phyloP scores from a whole-genome alignment of 1,284 basidiomycete species.

The Puccinia polysora region DNA sequence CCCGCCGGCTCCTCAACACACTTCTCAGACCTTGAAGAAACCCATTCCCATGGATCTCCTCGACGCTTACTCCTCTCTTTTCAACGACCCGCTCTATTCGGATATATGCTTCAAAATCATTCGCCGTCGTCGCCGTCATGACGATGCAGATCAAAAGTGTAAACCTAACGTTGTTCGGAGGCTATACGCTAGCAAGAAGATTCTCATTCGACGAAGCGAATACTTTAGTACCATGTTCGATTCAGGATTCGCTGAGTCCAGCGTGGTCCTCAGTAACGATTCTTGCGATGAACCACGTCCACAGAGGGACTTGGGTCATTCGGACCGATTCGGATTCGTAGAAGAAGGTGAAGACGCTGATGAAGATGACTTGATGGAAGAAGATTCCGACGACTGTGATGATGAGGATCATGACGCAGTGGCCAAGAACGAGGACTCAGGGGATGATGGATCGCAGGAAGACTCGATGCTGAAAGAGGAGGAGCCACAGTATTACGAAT shows the following conservation, averaged over 20 bases:
- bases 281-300: slow-evolving; percentile 1
- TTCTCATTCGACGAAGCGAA: slow-evolving; percentile 53
- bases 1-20: slow-evolving; percentile 20
- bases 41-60: slow-evolving; percentile 50
- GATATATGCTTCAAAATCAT: slow-evolving; percentile 50
- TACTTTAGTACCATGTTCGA: slow-evolving; percentile 53
- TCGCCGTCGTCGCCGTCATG: slow-evolving; percentile 25
- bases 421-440: slow-evolving; percentile 1
- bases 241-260: slow-evolving; percentile 50
- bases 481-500: neutral
- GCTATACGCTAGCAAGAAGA: slow-evolving; percentile 54
- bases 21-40: slow-evolving; percentile 44
- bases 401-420: slow-evolving; percentile 25
- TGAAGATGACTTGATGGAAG: slow-evolving; percentile 40
- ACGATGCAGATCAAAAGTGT: slow-evolving; percentile 7
- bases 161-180: slow-evolving; percentile 45
- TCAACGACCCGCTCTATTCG: slow-evolving; percentile 50
- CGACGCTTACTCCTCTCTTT: slow-evolving; percentile 49
- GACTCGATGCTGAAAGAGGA: slow-evolving; percentile 4
- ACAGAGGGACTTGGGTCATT: neutral
- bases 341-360: slow-evolving; percentile 7
- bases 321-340: neutral
- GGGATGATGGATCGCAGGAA: neutral
- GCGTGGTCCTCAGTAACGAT: slow-evolving; percentile 4
- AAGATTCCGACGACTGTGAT: slow-evolving; percentile 36